Evolutionary conservation across 2,329 filamentous ascomycete genomes (phyloP), one percentile per base, ranked within the genome.

Genomic region (Trichophyton benhamiae): DNA sequence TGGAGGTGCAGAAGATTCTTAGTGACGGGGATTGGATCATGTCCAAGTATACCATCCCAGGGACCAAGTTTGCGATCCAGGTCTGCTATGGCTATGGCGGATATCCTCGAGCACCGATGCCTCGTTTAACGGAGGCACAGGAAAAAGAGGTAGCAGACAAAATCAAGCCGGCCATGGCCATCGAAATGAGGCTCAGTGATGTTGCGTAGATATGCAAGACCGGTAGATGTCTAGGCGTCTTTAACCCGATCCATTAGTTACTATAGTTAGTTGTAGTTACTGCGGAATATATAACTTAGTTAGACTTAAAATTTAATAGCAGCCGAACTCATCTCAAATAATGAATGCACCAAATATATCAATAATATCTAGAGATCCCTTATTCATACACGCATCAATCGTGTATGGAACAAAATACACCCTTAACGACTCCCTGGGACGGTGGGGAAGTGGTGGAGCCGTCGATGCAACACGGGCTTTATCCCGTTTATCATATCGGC

Each of bases 141-240:
- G 97, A 97, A 91, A 92, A 97, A 72, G 88, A 89, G 2, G 96
- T 96, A 70, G 91, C 91, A 0, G 89, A 97, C 52, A 94, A 99
- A 76, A 82, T 97, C 67, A 97, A 99, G 60, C 62, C 65, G 64
- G 22, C 63, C 48, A 60, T 66, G 17, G 61, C 60, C 4, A 44
- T 66, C 48, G 65, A 66, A 57, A 64, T 20, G 41, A 58, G 22
- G 20, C 36, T 58, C 17, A 58, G 33, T n/a, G 52, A 36, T 36
- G 27, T 36, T 15, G 52, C 15, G 17, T 55, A 55, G 25, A 55
- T 17, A n/a, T 38, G 33, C 9, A 38, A 9, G 9, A 2, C 41
- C n/a, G 2, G 11, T n/a, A 44, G 4, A 44, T 13, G 2, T 6
- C 27, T 30, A 13, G 9, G 33, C 3, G 3, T 13, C 33, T 38